phyloP scores from a whole-genome alignment of 257 asterid species.

The Nicotiana sylvestris region DNA sequence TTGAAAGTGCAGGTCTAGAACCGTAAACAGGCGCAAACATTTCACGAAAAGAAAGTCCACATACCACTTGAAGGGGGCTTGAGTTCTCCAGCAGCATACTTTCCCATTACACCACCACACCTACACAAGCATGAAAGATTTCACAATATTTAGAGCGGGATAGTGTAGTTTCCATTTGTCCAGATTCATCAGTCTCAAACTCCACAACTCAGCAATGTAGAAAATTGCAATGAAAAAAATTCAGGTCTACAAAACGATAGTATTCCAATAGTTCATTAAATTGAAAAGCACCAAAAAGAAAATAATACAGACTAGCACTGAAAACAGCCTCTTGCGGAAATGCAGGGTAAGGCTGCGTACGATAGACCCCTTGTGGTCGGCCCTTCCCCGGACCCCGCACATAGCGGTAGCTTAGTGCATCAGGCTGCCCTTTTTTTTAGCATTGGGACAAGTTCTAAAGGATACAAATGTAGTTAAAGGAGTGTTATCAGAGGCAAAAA shows the following conservation, averaged over 20 bases:
- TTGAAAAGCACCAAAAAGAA: not conserved
- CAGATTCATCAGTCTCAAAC: not conserved
- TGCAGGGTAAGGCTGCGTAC: no score
- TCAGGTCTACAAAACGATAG: not conserved
- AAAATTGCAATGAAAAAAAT: not conserved
- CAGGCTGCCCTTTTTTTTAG: no score
- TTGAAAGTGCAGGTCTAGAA: not conserved
- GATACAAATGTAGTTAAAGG: no score
- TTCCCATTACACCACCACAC: slow-evolving; percentile 99
- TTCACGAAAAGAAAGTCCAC: slow-evolving; percentile 23
- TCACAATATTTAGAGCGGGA: not conserved
- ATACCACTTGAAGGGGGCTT: slow-evolving; percentile 88
- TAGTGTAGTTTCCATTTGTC: not conserved
- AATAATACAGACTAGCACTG: not conserved
- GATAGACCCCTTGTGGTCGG: no score
- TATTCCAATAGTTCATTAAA: not conserved
- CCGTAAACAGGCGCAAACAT: not conserved
- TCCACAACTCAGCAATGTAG: not conserved
- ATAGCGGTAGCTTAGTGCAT: no score
- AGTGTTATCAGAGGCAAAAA: no score
- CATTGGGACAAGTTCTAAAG: not conserved
- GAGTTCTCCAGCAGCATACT: slow-evolving; percentile 97
- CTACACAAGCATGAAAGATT: slow-evolving; percentile 27
- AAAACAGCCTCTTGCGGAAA: no score
- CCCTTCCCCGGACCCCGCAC: no score